Conservation (phyloP, 768 basidiomycete genomes). For the Serendipita sp. region DNA sequence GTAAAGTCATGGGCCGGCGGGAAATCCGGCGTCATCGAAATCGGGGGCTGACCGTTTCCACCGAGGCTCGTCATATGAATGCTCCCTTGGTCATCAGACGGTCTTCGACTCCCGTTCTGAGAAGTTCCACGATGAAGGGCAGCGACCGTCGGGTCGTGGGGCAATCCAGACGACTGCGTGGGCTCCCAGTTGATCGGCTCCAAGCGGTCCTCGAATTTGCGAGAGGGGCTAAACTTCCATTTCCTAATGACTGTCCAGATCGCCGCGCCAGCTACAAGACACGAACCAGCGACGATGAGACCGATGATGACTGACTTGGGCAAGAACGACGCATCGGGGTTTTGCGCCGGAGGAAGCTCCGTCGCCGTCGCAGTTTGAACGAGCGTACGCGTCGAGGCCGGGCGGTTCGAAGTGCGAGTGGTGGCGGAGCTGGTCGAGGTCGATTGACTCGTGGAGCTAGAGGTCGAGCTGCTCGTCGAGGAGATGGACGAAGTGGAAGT, state of each 20-base stretch:
- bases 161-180: constrained; percentile 27
- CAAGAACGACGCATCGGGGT: constrained; percentile 15
- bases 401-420: neutral
- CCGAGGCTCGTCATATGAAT: neutral
- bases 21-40: constrained; percentile 26
- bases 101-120: constrained; percentile 18
- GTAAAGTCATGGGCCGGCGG: constrained; percentile 64
- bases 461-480: constrained; percentile 7
- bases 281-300: constrained; percentile 54
- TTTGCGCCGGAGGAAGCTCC: constrained; percentile 16
- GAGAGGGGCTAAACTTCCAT: constrained; percentile 75
- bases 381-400: constrained; percentile 12
- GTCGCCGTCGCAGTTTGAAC: constrained; percentile 14
- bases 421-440: constrained; percentile 5
- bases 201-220: constrained; percentile 68
- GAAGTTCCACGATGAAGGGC: constrained; percentile 17
- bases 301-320: constrained; percentile 28
- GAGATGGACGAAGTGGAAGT: constrained; percentile 15
- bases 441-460: constrained; percentile 11
- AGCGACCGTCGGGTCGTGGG: constrained; percentile 15
- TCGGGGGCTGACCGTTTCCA: constrained; percentile 3
- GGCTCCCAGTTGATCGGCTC: constrained; percentile 83
- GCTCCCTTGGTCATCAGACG: constrained; percentile 18
- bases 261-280: constrained; percentile 50
- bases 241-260: constrained; percentile 86